Percentiles rank a stretch among this genome's conserved stretches.
Evolutionary conservation across 306 rosid species (phyloP).

Genomic region (Rosa multiflora): DNA sequence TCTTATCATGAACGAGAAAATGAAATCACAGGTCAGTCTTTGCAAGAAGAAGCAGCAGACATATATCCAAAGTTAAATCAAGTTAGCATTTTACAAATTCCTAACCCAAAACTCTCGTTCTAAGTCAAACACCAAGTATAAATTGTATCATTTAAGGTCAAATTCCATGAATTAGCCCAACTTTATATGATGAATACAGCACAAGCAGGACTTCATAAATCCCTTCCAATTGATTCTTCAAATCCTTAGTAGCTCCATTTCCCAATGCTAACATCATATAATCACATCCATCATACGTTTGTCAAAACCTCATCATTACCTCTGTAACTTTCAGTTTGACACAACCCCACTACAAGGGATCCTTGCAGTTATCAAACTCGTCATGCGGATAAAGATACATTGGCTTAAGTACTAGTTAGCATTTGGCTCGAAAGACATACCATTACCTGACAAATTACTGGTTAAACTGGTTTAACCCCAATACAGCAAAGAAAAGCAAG

Average conservation of each 20-base stretch:
- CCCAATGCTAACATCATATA: not conserved
- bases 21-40: not conserved
- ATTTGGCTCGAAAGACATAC: not conserved
- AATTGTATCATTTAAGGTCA: not conserved
- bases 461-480: not conserved
- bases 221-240: not conserved
- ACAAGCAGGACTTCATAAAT: not conserved
- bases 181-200: not conserved
- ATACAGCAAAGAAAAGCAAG: not conserved
- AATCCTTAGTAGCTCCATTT: not conserved
- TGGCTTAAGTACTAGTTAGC: not conserved
- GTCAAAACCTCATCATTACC: not conserved
- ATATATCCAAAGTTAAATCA: not conserved
- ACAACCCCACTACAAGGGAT: not conserved
- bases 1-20: not conserved
- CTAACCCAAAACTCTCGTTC: not conserved
- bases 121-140: not conserved
- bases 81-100: not conserved
- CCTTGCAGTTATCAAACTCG: not conserved
- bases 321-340: not conserved
- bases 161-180: not conserved
- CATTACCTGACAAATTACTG: not conserved
- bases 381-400: not conserved
- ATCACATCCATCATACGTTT: not conserved
- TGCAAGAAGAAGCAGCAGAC: constrained; percentile 1